Evolutionary conservation across 2,329 filamentous ascomycete species (phyloP).

Genomic region (Pseudocercospora fuligena): DNA sequence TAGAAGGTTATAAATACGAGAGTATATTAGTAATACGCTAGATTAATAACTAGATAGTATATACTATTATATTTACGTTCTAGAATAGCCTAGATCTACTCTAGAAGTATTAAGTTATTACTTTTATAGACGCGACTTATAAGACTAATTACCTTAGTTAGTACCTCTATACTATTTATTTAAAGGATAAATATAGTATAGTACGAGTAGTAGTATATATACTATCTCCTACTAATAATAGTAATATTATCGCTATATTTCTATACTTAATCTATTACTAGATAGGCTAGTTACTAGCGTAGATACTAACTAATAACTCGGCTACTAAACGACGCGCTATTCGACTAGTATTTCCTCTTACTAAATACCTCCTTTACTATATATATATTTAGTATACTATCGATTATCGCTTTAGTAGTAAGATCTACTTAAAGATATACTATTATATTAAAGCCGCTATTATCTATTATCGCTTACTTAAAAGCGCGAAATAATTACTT

Average conservation of each 20-base stretch:
- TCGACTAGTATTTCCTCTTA: background rate
- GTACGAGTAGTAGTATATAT: too few relatives aligned
- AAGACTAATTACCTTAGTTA: background rate
- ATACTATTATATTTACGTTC: background rate
- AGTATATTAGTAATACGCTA: background rate
- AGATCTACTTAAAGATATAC: background rate
- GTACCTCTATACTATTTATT: background rate
- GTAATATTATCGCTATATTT: background rate
- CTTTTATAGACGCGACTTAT: background rate
- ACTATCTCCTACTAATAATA: background rate
- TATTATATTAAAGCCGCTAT: background rate
- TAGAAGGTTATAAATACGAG: background rate
- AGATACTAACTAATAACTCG: background rate
- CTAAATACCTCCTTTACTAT: background rate
- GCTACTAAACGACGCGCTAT: background rate
- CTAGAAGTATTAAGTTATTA: background rate
- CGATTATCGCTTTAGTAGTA: background rate
- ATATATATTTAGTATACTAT: background rate
- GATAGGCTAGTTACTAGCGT: background rate
- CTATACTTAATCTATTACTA: background rate
- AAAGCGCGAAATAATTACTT: background rate
- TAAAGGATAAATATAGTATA: background rate
- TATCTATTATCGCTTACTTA: background rate
- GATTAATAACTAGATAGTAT: background rate
- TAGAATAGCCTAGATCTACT: background rate